Evolutionary conservation across 148 eudicot genomes (phyloP).

Genomic region (Cornus suecica): DNA sequence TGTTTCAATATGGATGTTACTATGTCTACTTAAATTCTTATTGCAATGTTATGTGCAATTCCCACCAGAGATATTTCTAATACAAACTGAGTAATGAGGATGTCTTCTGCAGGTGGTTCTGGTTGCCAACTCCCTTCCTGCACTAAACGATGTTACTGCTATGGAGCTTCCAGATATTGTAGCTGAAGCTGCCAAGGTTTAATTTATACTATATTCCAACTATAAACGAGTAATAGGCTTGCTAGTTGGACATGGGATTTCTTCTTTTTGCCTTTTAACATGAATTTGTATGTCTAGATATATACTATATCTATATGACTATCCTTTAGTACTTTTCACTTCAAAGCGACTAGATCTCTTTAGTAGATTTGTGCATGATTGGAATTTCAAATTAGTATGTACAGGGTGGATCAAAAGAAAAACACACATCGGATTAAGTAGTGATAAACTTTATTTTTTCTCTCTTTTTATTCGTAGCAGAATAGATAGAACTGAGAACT

Average conservation of each 20-base stretch:
- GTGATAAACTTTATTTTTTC: not conserved
- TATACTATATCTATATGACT: no score
- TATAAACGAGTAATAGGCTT: not conserved
- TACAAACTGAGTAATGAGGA: not conserved
- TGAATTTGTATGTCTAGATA: not conserved
- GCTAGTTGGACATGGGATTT: not conserved
- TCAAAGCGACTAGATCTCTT: no score
- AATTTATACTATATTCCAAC: conserved; percentile 2
- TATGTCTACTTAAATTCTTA: not conserved
- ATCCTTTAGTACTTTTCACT: no score
- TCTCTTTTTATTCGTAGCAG: no score
- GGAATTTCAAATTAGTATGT: no score
- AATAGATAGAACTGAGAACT: no score
- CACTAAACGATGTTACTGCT: conserved; percentile 91
- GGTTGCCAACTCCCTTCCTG: conserved; percentile 95
- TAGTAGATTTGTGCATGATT: no score
- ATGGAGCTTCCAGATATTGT: conserved; percentile 97
- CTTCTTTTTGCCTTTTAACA: not conserved
- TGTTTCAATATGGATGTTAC: not conserved
- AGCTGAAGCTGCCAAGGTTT: conserved; percentile 96
- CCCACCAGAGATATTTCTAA: not conserved
- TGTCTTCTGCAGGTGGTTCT: conserved; percentile 72
- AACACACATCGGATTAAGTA: not conserved
- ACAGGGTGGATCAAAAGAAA: no score
- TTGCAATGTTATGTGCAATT: not conserved